phyloP scores from a whole-genome alignment of 2,329 filamentous ascomycete genomes.

The Fusarium robinianum region DNA sequence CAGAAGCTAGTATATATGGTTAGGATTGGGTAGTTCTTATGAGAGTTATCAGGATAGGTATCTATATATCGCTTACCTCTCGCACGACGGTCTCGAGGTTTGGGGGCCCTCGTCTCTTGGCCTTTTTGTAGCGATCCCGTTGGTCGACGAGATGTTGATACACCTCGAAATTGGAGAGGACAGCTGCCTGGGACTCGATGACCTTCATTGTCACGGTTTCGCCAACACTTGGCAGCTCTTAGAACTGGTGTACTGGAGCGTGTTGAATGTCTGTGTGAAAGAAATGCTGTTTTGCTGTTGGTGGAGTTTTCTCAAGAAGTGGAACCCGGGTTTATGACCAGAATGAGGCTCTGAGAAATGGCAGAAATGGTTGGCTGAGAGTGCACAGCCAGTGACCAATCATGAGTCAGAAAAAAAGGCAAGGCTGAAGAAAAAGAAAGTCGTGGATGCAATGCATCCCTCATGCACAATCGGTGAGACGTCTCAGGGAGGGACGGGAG shows the following conservation, averaged over 20 bases:
- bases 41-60: background rate
- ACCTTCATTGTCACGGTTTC: conserved; percentile 62
- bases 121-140: conserved; percentile 54
- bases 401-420: background rate
- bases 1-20: conserved; percentile 52
- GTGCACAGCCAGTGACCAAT: too few species aligned
- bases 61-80: conserved; percentile 56
- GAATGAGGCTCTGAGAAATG: too few species aligned
- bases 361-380: too few species aligned
- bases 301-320: background rate
- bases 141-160: conserved; percentile 66
- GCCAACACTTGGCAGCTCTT: background rate
- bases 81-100: conserved; percentile 65
- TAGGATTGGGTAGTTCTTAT: background rate
- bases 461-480: conserved; percentile 3
- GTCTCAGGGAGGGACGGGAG: too few species aligned
- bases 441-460: conserved; percentile 2
- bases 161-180: conserved; percentile 75
- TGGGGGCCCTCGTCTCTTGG: conserved; percentile 56
- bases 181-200: conserved; percentile 69
- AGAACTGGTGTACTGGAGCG: too few species aligned
- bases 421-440: conserved; percentile 4
- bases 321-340: too few species aligned
- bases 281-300: too few species aligned
- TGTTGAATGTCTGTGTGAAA: too few species aligned